A percentile compares a stretch with the other conserved stretches of the same genome.
These are phyloP conservation scores for Achaetomium macrosporum DNA, from an alignment of 2,329 filamentous ascomycete genomes.

Conservation along the genomic window DNA sequence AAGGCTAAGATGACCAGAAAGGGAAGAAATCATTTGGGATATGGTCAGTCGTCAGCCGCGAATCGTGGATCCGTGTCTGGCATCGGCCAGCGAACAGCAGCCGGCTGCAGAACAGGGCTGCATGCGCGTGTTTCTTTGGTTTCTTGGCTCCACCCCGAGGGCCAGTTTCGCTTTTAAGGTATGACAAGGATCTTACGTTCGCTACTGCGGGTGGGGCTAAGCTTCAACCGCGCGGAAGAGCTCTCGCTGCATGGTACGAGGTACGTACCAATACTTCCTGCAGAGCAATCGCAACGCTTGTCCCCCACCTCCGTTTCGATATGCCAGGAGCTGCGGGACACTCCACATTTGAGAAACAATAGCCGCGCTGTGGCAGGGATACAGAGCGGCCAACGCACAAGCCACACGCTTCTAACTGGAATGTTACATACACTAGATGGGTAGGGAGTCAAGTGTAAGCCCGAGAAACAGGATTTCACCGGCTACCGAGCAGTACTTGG, in stretches of 20 bases:
- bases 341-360: constrained; percentile 9
- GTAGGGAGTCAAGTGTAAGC: too few species aligned
- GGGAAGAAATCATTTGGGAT: not conserved
- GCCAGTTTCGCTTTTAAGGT: constrained; percentile 10
- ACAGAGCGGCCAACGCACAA: too few species aligned
- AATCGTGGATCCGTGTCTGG: constrained; percentile 9
- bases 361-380: constrained; percentile 9
- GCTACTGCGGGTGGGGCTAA: constrained; percentile 1
- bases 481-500: too few species aligned
- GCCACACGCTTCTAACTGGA: too few species aligned
- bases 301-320: constrained; percentile 19
- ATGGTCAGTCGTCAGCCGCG: not conserved
- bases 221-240: constrained; percentile 15
- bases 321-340: constrained; percentile 22
- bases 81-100: constrained; percentile 2
- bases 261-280: constrained; percentile 7
- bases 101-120: constrained; percentile 2
- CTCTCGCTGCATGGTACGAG: not conserved
- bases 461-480: too few species aligned
- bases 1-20: not conserved
- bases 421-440: too few species aligned
- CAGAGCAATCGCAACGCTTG: not conserved
- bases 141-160: not conserved
- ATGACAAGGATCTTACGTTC: constrained; percentile 15
- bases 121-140: not conserved